Percentiles rank a stretch among this genome's conserved stretches.
Conservation (phyloP, 2,329 filamentous ascomycete species). For the Zymoseptoria crescenta region DNA sequence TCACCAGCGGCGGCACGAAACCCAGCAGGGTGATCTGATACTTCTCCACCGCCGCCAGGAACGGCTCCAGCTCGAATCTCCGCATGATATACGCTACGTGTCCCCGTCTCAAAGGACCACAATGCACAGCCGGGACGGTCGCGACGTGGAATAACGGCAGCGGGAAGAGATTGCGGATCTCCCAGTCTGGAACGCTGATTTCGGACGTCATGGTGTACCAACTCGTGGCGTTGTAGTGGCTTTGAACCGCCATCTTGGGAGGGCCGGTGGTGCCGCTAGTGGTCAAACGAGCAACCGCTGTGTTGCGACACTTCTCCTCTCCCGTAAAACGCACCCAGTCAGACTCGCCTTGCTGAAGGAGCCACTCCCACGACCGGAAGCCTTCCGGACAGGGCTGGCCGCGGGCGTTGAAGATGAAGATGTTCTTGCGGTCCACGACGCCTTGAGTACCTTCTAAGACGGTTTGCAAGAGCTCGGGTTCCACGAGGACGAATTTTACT, state of each 20-base stretch:
- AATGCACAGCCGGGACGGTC: slow-evolving; percentile 33
- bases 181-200: neutral
- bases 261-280: slow-evolving; percentile 1
- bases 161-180: neutral
- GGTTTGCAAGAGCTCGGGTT: neutral
- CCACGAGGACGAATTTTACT: slow-evolving; percentile 12
- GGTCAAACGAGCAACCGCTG: slow-evolving; percentile 19
- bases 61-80: slow-evolving; percentile 5
- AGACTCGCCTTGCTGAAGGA: slow-evolving; percentile 2
- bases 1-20: slow-evolving; percentile 21
- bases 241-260: slow-evolving; percentile 4
- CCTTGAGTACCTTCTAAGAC: neutral
- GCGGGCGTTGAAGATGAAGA: slow-evolving; percentile 4
- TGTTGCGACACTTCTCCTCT: slow-evolving; percentile 28
- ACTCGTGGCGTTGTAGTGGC: slow-evolving; percentile 2
- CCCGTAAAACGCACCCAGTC: slow-evolving; percentile 2
- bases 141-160: slow-evolving; percentile 46
- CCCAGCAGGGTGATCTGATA: slow-evolving; percentile 38
- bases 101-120: slow-evolving; percentile 6
- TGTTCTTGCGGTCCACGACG: neutral
- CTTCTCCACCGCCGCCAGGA: neutral
- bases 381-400: slow-evolving; percentile 3
- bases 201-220: slow-evolving; percentile 2
- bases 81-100: slow-evolving; percentile 3
- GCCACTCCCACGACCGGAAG: slow-evolving; percentile 2